Conservation (phyloP, 805 yeast genomes). For the Hanseniaspora pseudoguilliermondii region DNA sequence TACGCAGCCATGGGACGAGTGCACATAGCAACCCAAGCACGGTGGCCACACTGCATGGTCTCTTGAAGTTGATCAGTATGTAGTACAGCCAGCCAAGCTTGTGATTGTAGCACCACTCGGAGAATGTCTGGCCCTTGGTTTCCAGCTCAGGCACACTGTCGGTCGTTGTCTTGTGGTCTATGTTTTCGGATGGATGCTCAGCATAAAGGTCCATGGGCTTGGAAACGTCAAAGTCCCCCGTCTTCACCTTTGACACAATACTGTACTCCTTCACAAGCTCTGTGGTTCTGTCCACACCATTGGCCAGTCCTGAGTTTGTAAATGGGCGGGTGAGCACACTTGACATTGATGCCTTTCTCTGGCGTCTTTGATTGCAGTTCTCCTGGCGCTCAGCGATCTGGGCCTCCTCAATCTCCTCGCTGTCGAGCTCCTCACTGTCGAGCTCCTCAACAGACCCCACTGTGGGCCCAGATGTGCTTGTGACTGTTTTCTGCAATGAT, state of each 20-base stretch:
- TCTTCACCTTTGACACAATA: constrained; percentile 21
- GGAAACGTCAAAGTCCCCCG: constrained; percentile 25
- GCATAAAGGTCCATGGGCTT: constrained; percentile 23
- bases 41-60: constrained; percentile 67
- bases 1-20: constrained; percentile 79
- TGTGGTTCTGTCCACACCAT: not conserved
- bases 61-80: constrained; percentile 37
- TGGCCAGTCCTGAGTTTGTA: not conserved
- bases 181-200: constrained; percentile 2
- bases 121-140: not conserved
- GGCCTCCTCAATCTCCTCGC: not conserved
- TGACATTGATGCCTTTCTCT: not conserved
- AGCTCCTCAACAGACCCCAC: too few relatives aligned
- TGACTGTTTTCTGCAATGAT: not conserved
- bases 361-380: not conserved
- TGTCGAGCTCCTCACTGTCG: not conserved
- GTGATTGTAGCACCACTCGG: constrained; percentile 16
- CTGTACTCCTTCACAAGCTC: constrained; percentile 30
- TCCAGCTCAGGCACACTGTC: not conserved
- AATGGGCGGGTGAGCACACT: constrained; percentile 1
- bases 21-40: constrained; percentile 51
- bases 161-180: not conserved
- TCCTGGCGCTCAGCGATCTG: not conserved
- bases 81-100: constrained; percentile 28
- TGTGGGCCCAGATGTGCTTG: not conserved